These are phyloP conservation scores for Exserohilum rostratum DNA, from an alignment of 2,329 filamentous ascomycete species.

Conservation along the genomic window DNA sequence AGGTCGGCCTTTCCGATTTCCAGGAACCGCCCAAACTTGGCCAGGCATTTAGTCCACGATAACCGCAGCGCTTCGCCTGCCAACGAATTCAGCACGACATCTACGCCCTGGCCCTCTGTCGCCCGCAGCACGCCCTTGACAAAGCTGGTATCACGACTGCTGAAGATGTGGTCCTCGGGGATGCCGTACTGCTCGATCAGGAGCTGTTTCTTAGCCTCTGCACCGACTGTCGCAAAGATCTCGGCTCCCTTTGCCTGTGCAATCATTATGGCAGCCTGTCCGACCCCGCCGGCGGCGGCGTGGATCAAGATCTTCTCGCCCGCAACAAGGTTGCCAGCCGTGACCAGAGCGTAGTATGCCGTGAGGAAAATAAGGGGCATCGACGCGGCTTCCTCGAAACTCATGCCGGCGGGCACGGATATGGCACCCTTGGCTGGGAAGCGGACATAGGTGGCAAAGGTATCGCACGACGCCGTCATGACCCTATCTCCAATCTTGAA, in stretches of 20 bases:
- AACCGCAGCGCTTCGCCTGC: slow-evolving; percentile 30
- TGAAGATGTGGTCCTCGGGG: slow-evolving; percentile 36
- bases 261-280: slow-evolving; percentile 31
- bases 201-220: slow-evolving; percentile 16
- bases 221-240: slow-evolving; percentile 28
- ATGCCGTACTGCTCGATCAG: slow-evolving; percentile 20
- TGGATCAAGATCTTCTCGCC: slow-evolving; percentile 42
- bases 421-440: slow-evolving; percentile 14
- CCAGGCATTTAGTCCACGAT: slow-evolving; percentile 33
- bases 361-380: slow-evolving; percentile 14
- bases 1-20: slow-evolving; percentile 24
- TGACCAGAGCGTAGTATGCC: slow-evolving; percentile 7
- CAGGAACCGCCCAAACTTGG: slow-evolving; percentile 38
- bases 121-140: slow-evolving; percentile 13
- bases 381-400: slow-evolving; percentile 9
- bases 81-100: slow-evolving; percentile 42
- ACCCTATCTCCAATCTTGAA: slow-evolving; percentile 3
- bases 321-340: background rate
- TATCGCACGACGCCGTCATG: slow-evolving; percentile 10
- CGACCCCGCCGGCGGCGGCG: slow-evolving; percentile 30
- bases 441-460: slow-evolving; percentile 10
- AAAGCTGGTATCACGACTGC: slow-evolving; percentile 19
- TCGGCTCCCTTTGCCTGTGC: slow-evolving; percentile 20
- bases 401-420: slow-evolving; percentile 3
- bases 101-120: slow-evolving; percentile 37